phyloP scores from a whole-genome alignment of 129 eudicot genomes.

The Artemisia annua region DNA sequence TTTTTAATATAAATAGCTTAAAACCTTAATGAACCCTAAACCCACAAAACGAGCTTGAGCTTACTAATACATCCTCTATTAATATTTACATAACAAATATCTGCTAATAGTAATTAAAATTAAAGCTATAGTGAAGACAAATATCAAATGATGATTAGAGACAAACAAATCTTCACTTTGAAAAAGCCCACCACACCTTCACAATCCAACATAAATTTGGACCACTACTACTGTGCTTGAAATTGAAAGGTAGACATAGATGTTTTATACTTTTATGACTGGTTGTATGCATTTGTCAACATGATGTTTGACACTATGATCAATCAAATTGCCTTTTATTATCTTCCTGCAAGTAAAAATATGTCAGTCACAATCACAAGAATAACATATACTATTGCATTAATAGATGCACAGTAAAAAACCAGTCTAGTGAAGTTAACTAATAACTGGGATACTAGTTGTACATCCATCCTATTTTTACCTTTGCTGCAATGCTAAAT shows the following conservation, averaged over 20 bases:
- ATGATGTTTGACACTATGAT: constrained; percentile 6
- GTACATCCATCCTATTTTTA: background rate
- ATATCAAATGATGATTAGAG: background rate
- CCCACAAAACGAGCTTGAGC: too few species aligned
- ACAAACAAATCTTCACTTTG: background rate
- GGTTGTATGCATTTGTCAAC: background rate
- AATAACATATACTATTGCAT: background rate
- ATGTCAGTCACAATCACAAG: constrained; percentile 14
- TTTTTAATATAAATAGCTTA: too few species aligned
- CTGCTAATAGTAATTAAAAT: too few species aligned
- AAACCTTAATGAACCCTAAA: too few species aligned
- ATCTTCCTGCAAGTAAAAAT: background rate
- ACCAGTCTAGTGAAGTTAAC: constrained; percentile 1
- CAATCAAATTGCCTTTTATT: constrained; percentile 11
- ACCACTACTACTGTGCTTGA: constrained; percentile 14
- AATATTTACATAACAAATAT: too few species aligned
- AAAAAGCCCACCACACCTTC: background rate
- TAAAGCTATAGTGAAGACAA: too few species aligned
- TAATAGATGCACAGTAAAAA: background rate
- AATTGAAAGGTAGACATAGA: constrained; percentile 10
- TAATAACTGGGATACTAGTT: constrained; percentile 3
- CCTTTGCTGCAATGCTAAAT: background rate
- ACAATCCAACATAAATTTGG: constrained; percentile 2
- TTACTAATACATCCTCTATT: too few species aligned
- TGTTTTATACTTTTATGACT: background rate